phyloP scores from a whole-genome alignment of 208 protist species.

The Leishmania amazonensis region DNA sequence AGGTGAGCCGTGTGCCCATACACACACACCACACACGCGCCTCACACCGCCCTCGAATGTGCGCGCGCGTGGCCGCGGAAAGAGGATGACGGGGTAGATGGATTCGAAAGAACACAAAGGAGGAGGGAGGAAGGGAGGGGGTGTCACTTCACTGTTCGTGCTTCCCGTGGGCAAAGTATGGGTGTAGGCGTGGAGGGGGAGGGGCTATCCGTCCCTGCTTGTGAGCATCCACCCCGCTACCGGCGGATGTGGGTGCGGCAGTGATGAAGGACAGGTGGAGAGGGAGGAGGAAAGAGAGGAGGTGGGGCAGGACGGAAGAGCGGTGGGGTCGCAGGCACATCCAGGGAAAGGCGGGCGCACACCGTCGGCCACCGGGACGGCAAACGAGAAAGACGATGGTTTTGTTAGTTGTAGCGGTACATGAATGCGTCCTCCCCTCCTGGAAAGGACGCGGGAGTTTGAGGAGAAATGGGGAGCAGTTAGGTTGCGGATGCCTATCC shows the following conservation, averaged over 20 bases:
- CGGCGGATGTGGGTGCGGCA: neutral
- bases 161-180: neutral
- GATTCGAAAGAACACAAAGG: neutral
- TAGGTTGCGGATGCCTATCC: neutral
- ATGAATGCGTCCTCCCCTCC: neutral
- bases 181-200: neutral
- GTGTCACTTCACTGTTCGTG: neutral
- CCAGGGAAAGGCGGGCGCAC: conserved; percentile 1
- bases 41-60: neutral
- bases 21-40: neutral
- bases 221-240: neutral
- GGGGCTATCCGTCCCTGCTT: neutral
- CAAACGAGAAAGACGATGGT: neutral
- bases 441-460: conserved; percentile 2
- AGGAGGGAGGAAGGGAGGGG: neutral
- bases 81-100: neutral
- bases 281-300: neutral
- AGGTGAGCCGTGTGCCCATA: neutral
- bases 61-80: neutral
- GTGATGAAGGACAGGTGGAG: neutral
- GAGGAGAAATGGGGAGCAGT: neutral
- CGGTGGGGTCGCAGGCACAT: neutral
- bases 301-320: neutral
- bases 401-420: neutral
- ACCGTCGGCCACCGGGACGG: neutral